phyloP scores from a whole-genome alignment of 192 early-diverging fungal genomes.

The Rhizophagus prolifer region DNA sequence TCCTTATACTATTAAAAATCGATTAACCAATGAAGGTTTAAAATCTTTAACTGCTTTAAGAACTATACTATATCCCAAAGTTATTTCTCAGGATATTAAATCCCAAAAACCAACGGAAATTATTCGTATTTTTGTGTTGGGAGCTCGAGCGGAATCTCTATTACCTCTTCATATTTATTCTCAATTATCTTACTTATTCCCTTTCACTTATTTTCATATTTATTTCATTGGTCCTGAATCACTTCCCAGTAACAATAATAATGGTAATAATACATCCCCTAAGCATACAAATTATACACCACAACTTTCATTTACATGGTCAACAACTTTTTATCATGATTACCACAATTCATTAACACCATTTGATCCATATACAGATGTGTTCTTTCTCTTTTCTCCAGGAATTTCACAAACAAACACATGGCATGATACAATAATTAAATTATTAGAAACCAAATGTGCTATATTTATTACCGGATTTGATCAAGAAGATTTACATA shows the following conservation, averaged over 20 bases:
- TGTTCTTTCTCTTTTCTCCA: slow-evolving; percentile 79
- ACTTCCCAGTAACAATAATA: slow-evolving; percentile 4
- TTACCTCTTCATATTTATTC: slow-evolving; percentile 74
- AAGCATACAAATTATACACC: slow-evolving; percentile 51
- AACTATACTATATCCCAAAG: slow-evolving; percentile 39
- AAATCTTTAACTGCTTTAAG: slow-evolving; percentile 63
- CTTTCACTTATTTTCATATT: slow-evolving; percentile 70
- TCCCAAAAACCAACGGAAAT: neutral
- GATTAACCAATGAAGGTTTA: slow-evolving; percentile 71
- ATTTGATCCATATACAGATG: slow-evolving; percentile 77
- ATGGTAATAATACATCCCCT: slow-evolving; percentile 30
- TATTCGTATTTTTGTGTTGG: slow-evolving; percentile 35
- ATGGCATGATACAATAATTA: slow-evolving; percentile 67
- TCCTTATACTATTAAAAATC: slow-evolving; percentile 61
- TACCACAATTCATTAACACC: slow-evolving; percentile 55
- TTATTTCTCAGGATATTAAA: slow-evolving; percentile 20
- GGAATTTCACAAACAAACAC: slow-evolving; percentile 63
- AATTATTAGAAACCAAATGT: slow-evolving; percentile 73
- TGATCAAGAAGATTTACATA: slow-evolving; percentile 65
- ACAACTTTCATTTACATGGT: slow-evolving; percentile 67
- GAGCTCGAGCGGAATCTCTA: slow-evolving; percentile 72
- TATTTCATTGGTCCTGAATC: slow-evolving; percentile 80
- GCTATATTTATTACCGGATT: slow-evolving; percentile 76
- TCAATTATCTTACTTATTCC: slow-evolving; percentile 71
- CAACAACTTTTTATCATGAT: slow-evolving; percentile 65